Conservation (phyloP, 1,284 basidiomycete genomes). For the Trametes pubescens region DNA sequence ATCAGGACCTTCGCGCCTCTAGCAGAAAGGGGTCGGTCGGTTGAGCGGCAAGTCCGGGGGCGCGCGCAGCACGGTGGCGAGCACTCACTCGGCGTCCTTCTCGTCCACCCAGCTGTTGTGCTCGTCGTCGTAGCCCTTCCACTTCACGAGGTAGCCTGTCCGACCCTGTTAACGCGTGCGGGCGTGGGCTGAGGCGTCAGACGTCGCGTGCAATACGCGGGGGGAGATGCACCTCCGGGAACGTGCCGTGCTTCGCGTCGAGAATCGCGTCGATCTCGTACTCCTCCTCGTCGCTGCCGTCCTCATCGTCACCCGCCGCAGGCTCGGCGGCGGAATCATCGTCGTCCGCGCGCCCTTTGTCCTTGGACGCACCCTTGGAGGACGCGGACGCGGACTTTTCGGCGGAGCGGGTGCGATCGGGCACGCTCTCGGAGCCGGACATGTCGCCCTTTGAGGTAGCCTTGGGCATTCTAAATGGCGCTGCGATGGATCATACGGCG, state of each 20-base stretch:
- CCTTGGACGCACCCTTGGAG: constrained; percentile 26
- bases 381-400: constrained; percentile 28
- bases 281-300: constrained; percentile 51
- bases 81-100: constrained; percentile 68
- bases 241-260: constrained; percentile 66
- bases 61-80: not conserved
- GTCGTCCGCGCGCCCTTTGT: constrained; percentile 30
- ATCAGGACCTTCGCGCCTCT: constrained; percentile 76
- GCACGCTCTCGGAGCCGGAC: constrained; percentile 38
- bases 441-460: constrained; percentile 16
- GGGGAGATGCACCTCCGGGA: constrained; percentile 57
- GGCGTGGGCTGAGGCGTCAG: constrained; percentile 26
- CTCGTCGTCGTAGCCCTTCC: constrained; percentile 67
- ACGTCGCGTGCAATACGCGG: constrained; percentile 10
- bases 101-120: constrained; percentile 83
- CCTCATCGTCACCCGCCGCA: constrained; percentile 28
- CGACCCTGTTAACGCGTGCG: constrained; percentile 58
- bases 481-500: constrained; percentile 9
- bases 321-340: constrained; percentile 3
- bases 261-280: constrained; percentile 81
- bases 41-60: constrained; percentile 7
- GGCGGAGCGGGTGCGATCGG: constrained; percentile 25
- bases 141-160: constrained; percentile 76
- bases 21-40: constrained; percentile 8
- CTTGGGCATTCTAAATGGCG: constrained; percentile 31